These are phyloP conservation scores for Saccharomyces hybrid DNA, from an alignment of 1,139 yeast genomes.

Conservation along the genomic window DNA sequence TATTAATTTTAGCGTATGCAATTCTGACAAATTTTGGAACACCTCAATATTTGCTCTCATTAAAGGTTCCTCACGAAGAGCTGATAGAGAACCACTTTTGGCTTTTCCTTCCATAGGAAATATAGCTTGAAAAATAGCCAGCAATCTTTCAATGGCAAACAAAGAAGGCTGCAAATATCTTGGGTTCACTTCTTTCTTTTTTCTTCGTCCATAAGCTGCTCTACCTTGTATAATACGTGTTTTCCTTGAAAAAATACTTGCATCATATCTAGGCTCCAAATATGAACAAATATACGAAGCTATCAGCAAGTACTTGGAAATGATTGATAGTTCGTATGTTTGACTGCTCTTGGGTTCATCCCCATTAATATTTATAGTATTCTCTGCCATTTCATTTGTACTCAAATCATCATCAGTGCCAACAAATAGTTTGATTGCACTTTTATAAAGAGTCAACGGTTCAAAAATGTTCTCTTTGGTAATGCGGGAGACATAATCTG, in stretches of 20 bases:
- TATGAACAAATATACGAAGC: slow-evolving; percentile 71
- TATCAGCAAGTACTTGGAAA: slow-evolving; percentile 54
- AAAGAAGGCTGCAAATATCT: slow-evolving; percentile 53
- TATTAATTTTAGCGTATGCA: slow-evolving; percentile 51
- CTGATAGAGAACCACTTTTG: slow-evolving; percentile 17
- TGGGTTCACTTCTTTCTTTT: slow-evolving; percentile 45
- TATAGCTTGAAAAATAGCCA: slow-evolving; percentile 62
- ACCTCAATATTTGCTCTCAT: slow-evolving; percentile 46
- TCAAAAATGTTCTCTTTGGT: slow-evolving; percentile 19
- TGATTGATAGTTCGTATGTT: slow-evolving; percentile 40
- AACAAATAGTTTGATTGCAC: slow-evolving; percentile 18
- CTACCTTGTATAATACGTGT: slow-evolving; percentile 38
- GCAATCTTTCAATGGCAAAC: slow-evolving; percentile 60
- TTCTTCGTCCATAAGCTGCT: slow-evolving; percentile 37
- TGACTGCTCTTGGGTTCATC: slow-evolving; percentile 9
- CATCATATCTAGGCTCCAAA: slow-evolving; percentile 54
- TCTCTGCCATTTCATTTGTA: slow-evolving; percentile 9
- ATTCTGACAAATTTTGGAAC: slow-evolving; percentile 55
- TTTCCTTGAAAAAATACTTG: slow-evolving; percentile 54
- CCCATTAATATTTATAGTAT: slow-evolving; percentile 14
- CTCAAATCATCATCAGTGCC: slow-evolving; percentile 24
- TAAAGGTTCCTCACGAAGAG: slow-evolving; percentile 21
- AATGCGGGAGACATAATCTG: slow-evolving; percentile 16
- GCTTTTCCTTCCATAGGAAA: slow-evolving; percentile 27
- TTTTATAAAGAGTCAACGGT: slow-evolving; percentile 24